Conservation (phyloP, 306 rosid genomes). For the Arachis stenosperma region DNA sequence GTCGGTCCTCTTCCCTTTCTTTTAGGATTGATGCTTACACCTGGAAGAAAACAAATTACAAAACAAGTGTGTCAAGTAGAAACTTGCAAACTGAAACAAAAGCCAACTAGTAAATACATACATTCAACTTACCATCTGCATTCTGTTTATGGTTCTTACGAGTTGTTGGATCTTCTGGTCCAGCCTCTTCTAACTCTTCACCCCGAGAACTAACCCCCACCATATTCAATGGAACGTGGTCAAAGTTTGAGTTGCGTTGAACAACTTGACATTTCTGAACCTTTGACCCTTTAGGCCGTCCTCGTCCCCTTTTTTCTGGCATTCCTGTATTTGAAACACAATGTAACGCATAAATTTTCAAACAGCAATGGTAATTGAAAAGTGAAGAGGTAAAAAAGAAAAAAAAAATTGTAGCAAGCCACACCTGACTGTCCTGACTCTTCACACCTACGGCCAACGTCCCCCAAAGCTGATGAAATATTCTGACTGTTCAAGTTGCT, state of each 20-base stretch:
- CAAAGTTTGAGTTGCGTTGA: background rate
- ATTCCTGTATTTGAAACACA: conserved; percentile 16
- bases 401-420: background rate
- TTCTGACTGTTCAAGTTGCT: background rate
- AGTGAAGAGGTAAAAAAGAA: background rate
- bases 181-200: conserved; percentile 27
- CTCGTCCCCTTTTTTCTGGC: conserved; percentile 28
- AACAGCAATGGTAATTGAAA: background rate
- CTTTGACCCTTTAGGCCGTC: conserved; percentile 11
- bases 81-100: conserved; percentile 24
- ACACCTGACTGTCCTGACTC: conserved; percentile 31
- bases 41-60: conserved; percentile 29
- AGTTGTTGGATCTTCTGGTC: conserved; percentile 27
- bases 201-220: conserved; percentile 4
- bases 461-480: conserved; percentile 7
- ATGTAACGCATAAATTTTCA: background rate
- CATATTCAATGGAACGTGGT: conserved; percentile 14
- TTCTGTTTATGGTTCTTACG: conserved; percentile 18
- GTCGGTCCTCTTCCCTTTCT: conserved; percentile 44
- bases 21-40: conserved; percentile 14
- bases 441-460: conserved; percentile 11
- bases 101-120: conserved; percentile 26
- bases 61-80: conserved; percentile 20
- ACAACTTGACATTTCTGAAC: conserved; percentile 24
- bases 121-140: conserved; percentile 38